These are phyloP conservation scores for Colletotrichum spinosum DNA, from an alignment of 2,329 filamentous ascomycete species.

Conservation along the genomic window DNA sequence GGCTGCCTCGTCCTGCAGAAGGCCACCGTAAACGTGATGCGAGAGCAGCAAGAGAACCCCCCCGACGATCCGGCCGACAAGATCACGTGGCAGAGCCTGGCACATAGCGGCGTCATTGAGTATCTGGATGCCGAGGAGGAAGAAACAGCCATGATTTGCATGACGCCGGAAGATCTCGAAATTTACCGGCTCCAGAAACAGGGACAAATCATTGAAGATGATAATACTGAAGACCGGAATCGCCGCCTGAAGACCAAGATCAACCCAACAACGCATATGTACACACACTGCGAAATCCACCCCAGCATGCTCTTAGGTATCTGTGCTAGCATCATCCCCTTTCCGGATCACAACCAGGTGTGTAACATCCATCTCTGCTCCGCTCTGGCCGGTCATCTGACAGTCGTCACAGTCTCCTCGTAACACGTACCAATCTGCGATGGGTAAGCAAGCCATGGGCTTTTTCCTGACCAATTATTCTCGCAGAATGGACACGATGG, in stretches of 20 bases:
- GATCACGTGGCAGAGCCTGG: slow-evolving; percentile 90
- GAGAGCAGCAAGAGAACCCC: slow-evolving; percentile 79
- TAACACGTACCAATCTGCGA: slow-evolving; percentile 99
- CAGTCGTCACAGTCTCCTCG: slow-evolving; percentile 77
- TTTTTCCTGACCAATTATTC: slow-evolving; percentile 98
- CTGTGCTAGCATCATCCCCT: slow-evolving; percentile 98
- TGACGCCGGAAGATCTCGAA: slow-evolving; percentile 96
- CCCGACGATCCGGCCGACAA: slow-evolving; percentile 70
- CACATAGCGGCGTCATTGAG: slow-evolving; percentile 88
- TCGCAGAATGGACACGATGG: slow-evolving; percentile 99
- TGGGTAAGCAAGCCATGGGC: slow-evolving; percentile 99
- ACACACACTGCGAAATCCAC: slow-evolving; percentile 99
- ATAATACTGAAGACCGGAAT: slow-evolving; percentile 76
- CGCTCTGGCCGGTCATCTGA: slow-evolving; percentile 44
- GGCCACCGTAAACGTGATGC: slow-evolving; percentile 77
- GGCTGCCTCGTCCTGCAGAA: slow-evolving; percentile 87
- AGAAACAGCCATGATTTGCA: slow-evolving; percentile 98
- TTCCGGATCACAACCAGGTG: slow-evolving; percentile 97
- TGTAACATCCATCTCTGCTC: slow-evolving; percentile 39
- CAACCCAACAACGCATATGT: slow-evolving; percentile 88
- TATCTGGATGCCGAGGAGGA: slow-evolving; percentile 99
- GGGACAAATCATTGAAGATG: slow-evolving; percentile 72
- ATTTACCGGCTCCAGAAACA: slow-evolving; percentile 77
- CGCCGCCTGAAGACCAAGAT: slow-evolving; percentile 89
- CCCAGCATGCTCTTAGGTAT: slow-evolving; percentile 99